Evolutionary conservation across 768 basidiomycete species (phyloP).

Genomic region (Naganishia kalamii): DNA sequence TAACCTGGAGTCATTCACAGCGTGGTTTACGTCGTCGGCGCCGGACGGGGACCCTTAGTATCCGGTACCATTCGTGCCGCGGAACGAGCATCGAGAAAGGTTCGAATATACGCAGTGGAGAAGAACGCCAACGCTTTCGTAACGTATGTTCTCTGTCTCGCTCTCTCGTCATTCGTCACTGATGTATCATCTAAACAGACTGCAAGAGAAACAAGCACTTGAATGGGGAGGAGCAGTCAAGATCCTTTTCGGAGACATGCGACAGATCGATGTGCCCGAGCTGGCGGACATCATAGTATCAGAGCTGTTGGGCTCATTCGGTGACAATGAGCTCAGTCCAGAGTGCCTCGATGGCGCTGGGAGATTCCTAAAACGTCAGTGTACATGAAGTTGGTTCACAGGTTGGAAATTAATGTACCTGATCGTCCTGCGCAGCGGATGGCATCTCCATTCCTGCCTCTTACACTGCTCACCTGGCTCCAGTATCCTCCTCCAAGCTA

Average conservation of each 20-base stretch:
- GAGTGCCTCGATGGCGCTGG: constrained; percentile 95
- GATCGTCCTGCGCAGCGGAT: constrained; percentile 54
- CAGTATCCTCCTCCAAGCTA: constrained; percentile 86
- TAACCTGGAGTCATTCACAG: constrained; percentile 48
- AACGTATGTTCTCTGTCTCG: constrained; percentile 59
- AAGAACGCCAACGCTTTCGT: constrained; percentile 95
- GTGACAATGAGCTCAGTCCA: constrained; percentile 95
- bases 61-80: constrained; percentile 74
- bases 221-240: constrained; percentile 80
- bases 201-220: constrained; percentile 70
- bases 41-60: constrained; percentile 88
- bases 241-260: constrained; percentile 92
- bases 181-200: constrained; percentile 49
- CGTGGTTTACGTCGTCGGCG: constrained; percentile 83
- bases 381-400: background rate
- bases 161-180: constrained; percentile 1
- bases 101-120: constrained; percentile 77
- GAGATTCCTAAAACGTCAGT: constrained; percentile 82
- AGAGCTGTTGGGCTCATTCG: constrained; percentile 93
- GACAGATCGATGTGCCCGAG: constrained; percentile 72
- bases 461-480: constrained; percentile 90
- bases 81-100: constrained; percentile 59
- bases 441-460: constrained; percentile 95
- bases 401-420: background rate
- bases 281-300: constrained; percentile 87